A percentile compares a stretch with the other conserved stretches of the same genome.
These are phyloP conservation scores for Diplotaxis tenuifolia DNA, from an alignment of 345 rosid species.

Conservation along the genomic window DNA sequence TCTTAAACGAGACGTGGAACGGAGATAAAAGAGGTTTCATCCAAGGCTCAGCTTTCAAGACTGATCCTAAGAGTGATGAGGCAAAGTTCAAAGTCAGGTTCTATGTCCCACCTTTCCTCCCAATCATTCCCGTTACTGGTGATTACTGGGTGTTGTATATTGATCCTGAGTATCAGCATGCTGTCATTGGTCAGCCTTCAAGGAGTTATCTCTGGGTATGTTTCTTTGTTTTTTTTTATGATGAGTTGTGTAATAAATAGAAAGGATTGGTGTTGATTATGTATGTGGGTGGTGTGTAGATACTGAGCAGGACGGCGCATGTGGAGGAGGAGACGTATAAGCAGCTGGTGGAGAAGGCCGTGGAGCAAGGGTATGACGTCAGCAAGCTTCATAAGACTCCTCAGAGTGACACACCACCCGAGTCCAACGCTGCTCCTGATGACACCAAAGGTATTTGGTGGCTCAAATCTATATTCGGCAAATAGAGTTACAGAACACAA, in stretches of 20 bases:
- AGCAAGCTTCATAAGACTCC: slow-evolving; percentile 77
- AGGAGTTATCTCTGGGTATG: slow-evolving; percentile 76
- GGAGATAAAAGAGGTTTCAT: slow-evolving; percentile 64
- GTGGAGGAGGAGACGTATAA: slow-evolving; percentile 64
- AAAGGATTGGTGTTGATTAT: background rate
- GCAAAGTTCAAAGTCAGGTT: slow-evolving; percentile 92
- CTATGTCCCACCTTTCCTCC: slow-evolving; percentile 82
- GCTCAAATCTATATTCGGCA: slow-evolving; percentile 76
- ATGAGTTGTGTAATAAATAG: too few species aligned
- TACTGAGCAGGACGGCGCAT: slow-evolving; percentile 61
- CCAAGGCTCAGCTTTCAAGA: slow-evolving; percentile 72
- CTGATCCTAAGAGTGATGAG: slow-evolving; percentile 72
- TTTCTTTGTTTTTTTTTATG: too few species aligned
- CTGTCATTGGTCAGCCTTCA: slow-evolving; percentile 73
- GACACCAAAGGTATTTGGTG: slow-evolving; percentile 88
- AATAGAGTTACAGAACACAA: slow-evolving; percentile 20
- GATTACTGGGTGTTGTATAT: slow-evolving; percentile 80
- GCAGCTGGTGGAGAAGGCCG: slow-evolving; percentile 57
- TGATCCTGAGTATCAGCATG: slow-evolving; percentile 64
- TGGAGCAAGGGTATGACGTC: slow-evolving; percentile 62
- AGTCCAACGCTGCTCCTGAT: slow-evolving; percentile 42
- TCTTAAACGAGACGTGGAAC: slow-evolving; percentile 78
- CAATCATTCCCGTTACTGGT: slow-evolving; percentile 73
- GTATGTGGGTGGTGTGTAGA: slow-evolving; percentile 39
- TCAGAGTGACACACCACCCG: slow-evolving; percentile 66